Evolutionary conservation across 202 grass and related monocot genomes (phyloP).

Genomic region (Hordeum pubiflorum): DNA sequence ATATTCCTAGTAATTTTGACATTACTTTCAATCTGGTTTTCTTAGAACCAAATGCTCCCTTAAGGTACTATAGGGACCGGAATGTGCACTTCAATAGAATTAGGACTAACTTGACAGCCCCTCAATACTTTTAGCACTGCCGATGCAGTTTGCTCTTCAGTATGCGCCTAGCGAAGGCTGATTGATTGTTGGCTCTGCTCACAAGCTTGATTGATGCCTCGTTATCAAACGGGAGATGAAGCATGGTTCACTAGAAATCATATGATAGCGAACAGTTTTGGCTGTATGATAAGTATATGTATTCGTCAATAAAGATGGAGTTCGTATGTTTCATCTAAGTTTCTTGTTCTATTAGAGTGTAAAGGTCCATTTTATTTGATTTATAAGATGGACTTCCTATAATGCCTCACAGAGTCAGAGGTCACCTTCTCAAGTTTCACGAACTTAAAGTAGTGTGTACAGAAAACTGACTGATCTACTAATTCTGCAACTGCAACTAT

Average conservation of each 20-base stretch:
- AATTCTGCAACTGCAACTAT: not conserved
- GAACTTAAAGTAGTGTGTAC: not conserved
- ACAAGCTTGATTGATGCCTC: constrained; percentile 11
- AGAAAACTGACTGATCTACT: not conserved
- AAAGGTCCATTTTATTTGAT: constrained; percentile 1
- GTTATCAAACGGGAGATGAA: constrained; percentile 7
- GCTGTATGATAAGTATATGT: not conserved
- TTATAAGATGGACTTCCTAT: constrained; percentile 1
- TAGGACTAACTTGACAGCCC: not conserved
- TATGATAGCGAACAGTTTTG: not conserved
- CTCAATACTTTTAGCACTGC: not conserved
- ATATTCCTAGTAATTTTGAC: not conserved
- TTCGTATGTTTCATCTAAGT: not conserved
- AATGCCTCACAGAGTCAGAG: not conserved
- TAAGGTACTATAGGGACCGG: not conserved
- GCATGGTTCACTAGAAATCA: constrained; percentile 19
- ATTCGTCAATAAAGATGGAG: not conserved
- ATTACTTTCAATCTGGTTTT: not conserved
- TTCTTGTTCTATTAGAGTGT: constrained; percentile 4
- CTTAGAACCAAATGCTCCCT: not conserved
- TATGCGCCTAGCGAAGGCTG: not conserved
- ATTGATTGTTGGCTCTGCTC: not conserved
- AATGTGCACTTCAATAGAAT: not conserved
- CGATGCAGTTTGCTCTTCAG: not conserved
- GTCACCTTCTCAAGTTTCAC: not conserved